Evolutionary conservation across 2,329 filamentous ascomycete genomes (phyloP), one percentile per base, ranked within the genome.

Genomic region (Neonectria ditissima): DNA sequence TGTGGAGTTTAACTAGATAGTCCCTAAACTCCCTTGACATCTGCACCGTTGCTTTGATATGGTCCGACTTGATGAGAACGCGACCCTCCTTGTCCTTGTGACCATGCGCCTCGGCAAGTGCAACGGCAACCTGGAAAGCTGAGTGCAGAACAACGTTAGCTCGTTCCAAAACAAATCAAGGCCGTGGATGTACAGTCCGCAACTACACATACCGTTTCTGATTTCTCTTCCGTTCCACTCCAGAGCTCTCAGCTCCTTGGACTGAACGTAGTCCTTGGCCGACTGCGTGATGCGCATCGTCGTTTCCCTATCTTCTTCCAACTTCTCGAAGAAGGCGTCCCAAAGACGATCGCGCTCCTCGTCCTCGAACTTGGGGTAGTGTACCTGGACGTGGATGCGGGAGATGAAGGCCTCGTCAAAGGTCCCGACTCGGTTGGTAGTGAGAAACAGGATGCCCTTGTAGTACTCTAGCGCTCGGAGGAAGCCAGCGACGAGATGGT

Each of bases 391-490:
- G 13, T 78, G 75, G 1, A 77, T 67, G 1, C 75, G 70, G 0
- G 75, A 77, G 3, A 74, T 71, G 54, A 77, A 75, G 0, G 75
- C 75, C 2, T 77, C 74, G 18, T 77, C 75, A 32, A 78, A 76
- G 0, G 68, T 63, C 0, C 71, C 75, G 0, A 76, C 70, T 2
- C 74, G 56, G 44, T 77, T 78, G 0, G 75, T 74, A 0, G 70
- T 72, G 2, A 78, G 62, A n/a, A 78, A 77, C 1, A 77, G 22
- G 4, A 78, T 77, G 2, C 76, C 75, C 4, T 75, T 62, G 39
- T 72, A 77, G 28, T 66, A 74, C 32, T 77, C 75, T 0, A 78
- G 68, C 0, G 74, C 73, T 1, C 73, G 61, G 1, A 77, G 67
- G 43, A 77, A 77, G 2, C 70, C 75, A 69, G 41, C 26, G 3